Evolutionary conservation across 2,329 filamentous ascomycete species (phyloP).

Genomic region (Colletotrichum sp.): DNA sequence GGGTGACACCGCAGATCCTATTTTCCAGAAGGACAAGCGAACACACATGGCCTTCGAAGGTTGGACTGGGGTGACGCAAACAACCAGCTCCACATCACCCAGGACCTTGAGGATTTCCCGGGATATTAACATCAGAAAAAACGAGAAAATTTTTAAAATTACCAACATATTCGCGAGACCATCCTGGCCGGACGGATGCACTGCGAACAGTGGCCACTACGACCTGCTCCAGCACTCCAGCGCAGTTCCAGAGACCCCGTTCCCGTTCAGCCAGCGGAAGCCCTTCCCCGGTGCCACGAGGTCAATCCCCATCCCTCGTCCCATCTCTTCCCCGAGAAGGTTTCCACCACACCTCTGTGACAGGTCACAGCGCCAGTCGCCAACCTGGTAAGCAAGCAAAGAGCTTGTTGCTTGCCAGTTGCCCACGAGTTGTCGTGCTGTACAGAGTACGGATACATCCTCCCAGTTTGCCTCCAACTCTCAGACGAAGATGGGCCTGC

Average conservation of each 20-base stretch:
- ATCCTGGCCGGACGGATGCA: neutral
- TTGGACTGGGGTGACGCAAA: constrained; percentile 18
- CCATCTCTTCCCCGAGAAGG: constrained; percentile 6
- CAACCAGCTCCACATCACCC: neutral
- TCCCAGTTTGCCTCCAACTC: neutral
- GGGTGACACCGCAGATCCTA: constrained; percentile 21
- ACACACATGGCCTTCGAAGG: neutral
- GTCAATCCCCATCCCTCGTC: constrained; percentile 10
- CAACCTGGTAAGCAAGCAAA: neutral
- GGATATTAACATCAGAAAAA: constrained; percentile 16
- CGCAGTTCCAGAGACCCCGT: neutral
- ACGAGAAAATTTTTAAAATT: constrained; percentile 19
- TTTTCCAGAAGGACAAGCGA: constrained; percentile 23
- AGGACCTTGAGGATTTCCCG: constrained; percentile 7
- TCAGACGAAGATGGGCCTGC: neutral
- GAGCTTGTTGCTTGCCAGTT: neutral
- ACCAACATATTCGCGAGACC: neutral
- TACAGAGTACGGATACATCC: neutral
- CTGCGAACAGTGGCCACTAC: neutral
- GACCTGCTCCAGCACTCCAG: neutral
- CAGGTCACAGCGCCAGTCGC: neutral
- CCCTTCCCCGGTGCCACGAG: constrained; percentile 22
- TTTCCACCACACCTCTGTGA: constrained; percentile 3
- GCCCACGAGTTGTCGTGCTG: neutral
- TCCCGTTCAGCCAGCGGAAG: constrained; percentile 10